These are phyloP conservation scores for Cantharellus cinnabarinus DNA, from an alignment of 768 basidiomycete genomes.

Conservation along the genomic window DNA sequence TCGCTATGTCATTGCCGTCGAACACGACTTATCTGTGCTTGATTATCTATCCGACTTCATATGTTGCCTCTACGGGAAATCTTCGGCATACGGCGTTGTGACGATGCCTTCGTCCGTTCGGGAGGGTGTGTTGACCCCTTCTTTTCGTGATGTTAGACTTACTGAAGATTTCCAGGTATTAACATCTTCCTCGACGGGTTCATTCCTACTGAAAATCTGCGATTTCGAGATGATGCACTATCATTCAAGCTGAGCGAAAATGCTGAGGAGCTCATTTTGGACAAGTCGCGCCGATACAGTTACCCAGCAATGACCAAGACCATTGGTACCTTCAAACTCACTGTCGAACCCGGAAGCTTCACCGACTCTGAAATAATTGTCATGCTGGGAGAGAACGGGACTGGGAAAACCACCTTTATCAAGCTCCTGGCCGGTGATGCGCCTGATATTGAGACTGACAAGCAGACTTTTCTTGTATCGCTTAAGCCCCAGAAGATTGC, in stretches of 20 bases:
- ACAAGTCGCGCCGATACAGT: constrained; percentile 74
- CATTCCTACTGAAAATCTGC: constrained; percentile 95
- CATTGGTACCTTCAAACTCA: constrained; percentile 84
- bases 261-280: constrained; percentile 70
- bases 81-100: constrained; percentile 93
- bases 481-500: constrained; percentile 98
- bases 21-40: constrained; percentile 95
- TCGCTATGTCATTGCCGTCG: constrained; percentile 91
- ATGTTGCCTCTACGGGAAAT: constrained; percentile 93
- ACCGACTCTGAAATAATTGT: constrained; percentile 99
- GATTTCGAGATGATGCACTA: constrained; percentile 89
- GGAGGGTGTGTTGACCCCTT: constrained; percentile 41
- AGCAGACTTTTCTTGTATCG: constrained; percentile 68
- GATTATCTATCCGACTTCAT: constrained; percentile 98
- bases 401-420: constrained; percentile 96
- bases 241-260: constrained; percentile 97
- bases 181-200: constrained; percentile 99
- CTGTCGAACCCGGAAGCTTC: constrained; percentile 74
- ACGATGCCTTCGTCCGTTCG: constrained; percentile 97
- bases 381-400: constrained; percentile 98
- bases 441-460: constrained; percentile 69
- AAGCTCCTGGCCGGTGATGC: constrained; percentile 83
- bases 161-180: constrained; percentile 39
- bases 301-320: constrained; percentile 98
- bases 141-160: background rate